These are phyloP conservation scores for Alternaria triticina DNA, from an alignment of 2,329 filamentous ascomycete genomes.

Conservation along the genomic window DNA sequence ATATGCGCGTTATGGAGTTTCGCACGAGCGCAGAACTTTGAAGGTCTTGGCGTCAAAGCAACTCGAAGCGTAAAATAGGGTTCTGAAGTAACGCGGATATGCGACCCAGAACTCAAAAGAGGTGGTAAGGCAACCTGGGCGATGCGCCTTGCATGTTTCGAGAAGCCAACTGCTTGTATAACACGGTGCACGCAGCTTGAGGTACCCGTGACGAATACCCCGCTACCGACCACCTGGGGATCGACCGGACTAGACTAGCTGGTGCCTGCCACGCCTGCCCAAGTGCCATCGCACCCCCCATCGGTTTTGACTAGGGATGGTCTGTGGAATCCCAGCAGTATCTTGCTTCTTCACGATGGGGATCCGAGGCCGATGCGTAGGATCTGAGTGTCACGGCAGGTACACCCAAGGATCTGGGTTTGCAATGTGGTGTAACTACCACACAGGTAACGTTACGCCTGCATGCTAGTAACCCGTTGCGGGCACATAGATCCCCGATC, in stretches of 20 bases:
- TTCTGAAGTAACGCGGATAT: background rate
- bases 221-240: background rate
- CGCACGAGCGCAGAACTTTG: background rate
- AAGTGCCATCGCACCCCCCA: background rate
- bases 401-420: background rate
- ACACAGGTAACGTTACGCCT: background rate
- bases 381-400: background rate
- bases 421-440: background rate
- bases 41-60: background rate
- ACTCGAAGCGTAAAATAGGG: background rate
- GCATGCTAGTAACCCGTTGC: background rate
- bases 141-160: background rate
- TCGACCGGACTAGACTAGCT: background rate
- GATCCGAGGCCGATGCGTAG: too few relatives aligned
- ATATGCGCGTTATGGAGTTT: background rate
- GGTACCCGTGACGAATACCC: background rate
- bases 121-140: background rate
- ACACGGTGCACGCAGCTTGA: background rate
- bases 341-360: background rate
- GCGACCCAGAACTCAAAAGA: background rate
- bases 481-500: background rate
- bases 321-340: background rate
- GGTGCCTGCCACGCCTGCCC: too few relatives aligned
- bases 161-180: background rate
- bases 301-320: background rate